phyloP scores from a whole-genome alignment of 495 filamentous ascomycete species.

The Penicillium coprophilum region DNA sequence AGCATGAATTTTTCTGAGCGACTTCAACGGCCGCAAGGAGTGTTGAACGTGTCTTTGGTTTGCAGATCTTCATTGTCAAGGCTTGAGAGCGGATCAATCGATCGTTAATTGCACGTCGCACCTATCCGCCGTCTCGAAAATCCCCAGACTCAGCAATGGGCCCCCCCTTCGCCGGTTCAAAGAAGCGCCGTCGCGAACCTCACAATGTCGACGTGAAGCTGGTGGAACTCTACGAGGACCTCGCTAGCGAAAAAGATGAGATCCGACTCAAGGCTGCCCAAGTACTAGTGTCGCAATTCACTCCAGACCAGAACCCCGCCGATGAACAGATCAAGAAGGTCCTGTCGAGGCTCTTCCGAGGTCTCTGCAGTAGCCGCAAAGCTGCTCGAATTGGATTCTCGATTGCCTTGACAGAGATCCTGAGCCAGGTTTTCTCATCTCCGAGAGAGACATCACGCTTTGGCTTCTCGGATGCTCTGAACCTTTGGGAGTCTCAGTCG shows the following conservation, averaged over 20 bases:
- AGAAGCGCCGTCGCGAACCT: conserved; percentile 50
- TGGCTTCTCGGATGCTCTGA: conserved; percentile 52
- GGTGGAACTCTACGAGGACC: conserved; percentile 57
- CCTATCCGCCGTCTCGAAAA: conserved; percentile 1
- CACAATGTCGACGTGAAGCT: conserved; percentile 49
- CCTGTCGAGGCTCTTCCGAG: conserved; percentile 71
- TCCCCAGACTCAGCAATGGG: conserved; percentile 23
- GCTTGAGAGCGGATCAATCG: conserved; percentile 1
- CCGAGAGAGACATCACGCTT: conserved; percentile 36
- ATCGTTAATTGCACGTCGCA: conserved; percentile 6
- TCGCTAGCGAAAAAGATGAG: conserved; percentile 53
- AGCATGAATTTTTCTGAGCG: conserved; percentile 28
- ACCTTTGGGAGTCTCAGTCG: conserved; percentile 68
- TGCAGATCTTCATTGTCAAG: conserved; percentile 7
- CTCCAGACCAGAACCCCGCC: conserved; percentile 39
- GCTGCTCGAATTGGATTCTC: conserved; percentile 90
- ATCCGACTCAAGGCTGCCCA: conserved; percentile 51
- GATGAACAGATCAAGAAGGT: conserved; percentile 46
- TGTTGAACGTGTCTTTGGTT: conserved; percentile 11
- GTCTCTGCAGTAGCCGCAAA: conserved; percentile 86
- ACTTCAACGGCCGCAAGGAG: conserved; percentile 20
- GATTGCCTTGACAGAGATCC: conserved; percentile 79
- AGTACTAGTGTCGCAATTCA: conserved; percentile 47
- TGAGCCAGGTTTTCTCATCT: conserved; percentile 54
- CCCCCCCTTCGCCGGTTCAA: conserved; percentile 28